Base-by-base conservation (phyloP, 192 early-diverging fungal species). In the Allomyces javanicus region DNA sequence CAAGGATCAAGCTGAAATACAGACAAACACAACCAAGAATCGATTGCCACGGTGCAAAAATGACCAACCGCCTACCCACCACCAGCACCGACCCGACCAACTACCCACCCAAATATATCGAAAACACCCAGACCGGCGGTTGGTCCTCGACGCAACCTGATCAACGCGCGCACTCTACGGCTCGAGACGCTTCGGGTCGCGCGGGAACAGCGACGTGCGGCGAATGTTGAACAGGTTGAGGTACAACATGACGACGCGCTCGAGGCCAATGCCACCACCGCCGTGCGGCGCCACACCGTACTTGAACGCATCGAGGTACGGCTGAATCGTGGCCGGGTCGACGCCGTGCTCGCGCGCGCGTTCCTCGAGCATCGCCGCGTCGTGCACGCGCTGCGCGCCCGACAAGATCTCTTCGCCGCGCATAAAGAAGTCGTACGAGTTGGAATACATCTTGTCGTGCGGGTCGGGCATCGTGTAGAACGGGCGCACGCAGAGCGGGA, bases 391-490 rank as follows among this genome's bases (percentile, higher is more conserved):
- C 80, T 99, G 96, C 19, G 94, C 96, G 27, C 96, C 96, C 24
- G 94, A 97, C 68, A 97, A 81, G 74, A 99, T 96, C 74, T 99
- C 96, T 75, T 99, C 91, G 55, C 94, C 94, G 68, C 96, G 87
- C 79, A 99, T 90, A 78, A 99, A 99, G 77, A 99, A 95, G 80
- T 99, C 96, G 75, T 95, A 99, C 40, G 93, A 96, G 89, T 99
- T 99, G 72, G 91, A 93, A 81, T 97, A 99, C 64, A 81, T 80
- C 75, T 85, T 70, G 69, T 86, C 76, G 25, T 75, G 74, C 24
- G 96, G 89, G 74, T 97, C 94, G 26, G 94, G 94, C 96, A 99
- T 99, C 43, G 96, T 99, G 84, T 99, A 99, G 85, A 97, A 97
- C 45, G 96, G 94, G 62, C 96, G 84, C 50, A 97, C 85, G 10